Base-by-base conservation (phyloP, 805 yeast genomes). In the Saccharomycopsis malanga region DNA sequence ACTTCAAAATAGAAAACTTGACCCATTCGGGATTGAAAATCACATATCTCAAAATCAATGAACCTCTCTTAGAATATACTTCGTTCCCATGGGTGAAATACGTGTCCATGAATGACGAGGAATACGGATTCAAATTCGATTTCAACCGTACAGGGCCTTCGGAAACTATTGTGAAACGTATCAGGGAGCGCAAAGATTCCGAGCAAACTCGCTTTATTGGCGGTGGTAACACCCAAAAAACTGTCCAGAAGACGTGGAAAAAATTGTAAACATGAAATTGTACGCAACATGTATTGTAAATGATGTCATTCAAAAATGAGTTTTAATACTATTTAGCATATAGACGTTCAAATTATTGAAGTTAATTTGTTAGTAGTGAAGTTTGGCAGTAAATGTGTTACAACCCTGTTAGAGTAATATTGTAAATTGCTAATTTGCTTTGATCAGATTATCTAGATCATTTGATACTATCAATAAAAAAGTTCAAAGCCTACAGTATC, bases 1-100 rank as follows among this genome's bases (percentile, higher is more conserved):
- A 71, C 44, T 85, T 84, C 56, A 77, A 80, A 52, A 71, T 85
- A 39, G 85, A 85, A 2, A 73, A 79, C 62, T 62, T 73, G 48
- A 71, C 87, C 0, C 74, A 79, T 51, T 77, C 86, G 37, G 87
- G 87, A 0, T 62, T 84, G 32, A 78, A 77, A 54, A 72, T 84
- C 20, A 83, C 76, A 32, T 84, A 79, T 55, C 60, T 84, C 43
- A 77, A 80, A 53, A 81, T 84, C 14, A 75, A 74, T 21, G 94
- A 84, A 56, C 74, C 72, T 4, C 72, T 70, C 44, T 60, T 83
- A 57, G 68, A 73, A 44, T 80, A 80, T 54, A 77, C 84, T 4
- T 74, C 85, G 36, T 83, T 84, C 58, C 89, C 93, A 0, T 84
- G 94, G 94, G 82, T 84, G 1, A 69, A 83, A 45, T 82, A 83